These are phyloP conservation scores for Entophlyctis luteolus DNA, from an alignment of 192 early-diverging fungal genomes.

Conservation along the genomic window DNA sequence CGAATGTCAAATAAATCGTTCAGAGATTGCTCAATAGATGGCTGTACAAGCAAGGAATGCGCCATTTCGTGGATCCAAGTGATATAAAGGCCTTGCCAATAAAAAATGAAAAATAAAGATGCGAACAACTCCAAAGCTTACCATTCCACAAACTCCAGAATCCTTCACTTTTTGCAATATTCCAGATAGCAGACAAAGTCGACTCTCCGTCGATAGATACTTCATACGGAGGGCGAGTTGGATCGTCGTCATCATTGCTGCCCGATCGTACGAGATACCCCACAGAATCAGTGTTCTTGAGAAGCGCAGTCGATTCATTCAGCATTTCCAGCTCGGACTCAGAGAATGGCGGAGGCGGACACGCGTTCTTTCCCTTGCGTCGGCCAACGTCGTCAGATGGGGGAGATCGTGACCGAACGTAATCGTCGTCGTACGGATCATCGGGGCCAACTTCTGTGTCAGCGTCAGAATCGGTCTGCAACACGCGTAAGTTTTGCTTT, in stretches of 20 bases:
- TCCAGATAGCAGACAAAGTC: slow-evolving; percentile 24
- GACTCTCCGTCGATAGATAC: slow-evolving; percentile 36
- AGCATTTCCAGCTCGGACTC: background rate
- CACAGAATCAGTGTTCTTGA: slow-evolving; percentile 31
- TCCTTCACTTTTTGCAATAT: slow-evolving; percentile 41
- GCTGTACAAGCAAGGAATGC: slow-evolving; percentile 48
- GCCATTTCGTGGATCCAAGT: slow-evolving; percentile 69
- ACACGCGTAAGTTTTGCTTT: too few species aligned
- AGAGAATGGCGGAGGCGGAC: background rate
- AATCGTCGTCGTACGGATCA: too few species aligned
- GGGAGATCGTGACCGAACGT: too few species aligned
- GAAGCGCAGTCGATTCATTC: background rate
- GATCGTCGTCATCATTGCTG: slow-evolving; percentile 24
- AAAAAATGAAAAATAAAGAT: background rate
- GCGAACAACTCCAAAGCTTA: background rate
- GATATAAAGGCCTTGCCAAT: slow-evolving; percentile 56
- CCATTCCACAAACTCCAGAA: slow-evolving; percentile 55
- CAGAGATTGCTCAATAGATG: slow-evolving; percentile 24
- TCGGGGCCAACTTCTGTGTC: slow-evolving; percentile 16
- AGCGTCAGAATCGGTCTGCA: background rate
- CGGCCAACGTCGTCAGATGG: background rate
- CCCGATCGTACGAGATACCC: slow-evolving; percentile 45
- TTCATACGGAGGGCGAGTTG: slow-evolving; percentile 50
- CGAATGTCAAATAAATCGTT: slow-evolving; percentile 14
- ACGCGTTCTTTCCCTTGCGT: background rate